Evolutionary conservation across 1,284 basidiomycete species (phyloP), one percentile per base, ranked within the genome.

Genomic region (Malassezia nana): DNA sequence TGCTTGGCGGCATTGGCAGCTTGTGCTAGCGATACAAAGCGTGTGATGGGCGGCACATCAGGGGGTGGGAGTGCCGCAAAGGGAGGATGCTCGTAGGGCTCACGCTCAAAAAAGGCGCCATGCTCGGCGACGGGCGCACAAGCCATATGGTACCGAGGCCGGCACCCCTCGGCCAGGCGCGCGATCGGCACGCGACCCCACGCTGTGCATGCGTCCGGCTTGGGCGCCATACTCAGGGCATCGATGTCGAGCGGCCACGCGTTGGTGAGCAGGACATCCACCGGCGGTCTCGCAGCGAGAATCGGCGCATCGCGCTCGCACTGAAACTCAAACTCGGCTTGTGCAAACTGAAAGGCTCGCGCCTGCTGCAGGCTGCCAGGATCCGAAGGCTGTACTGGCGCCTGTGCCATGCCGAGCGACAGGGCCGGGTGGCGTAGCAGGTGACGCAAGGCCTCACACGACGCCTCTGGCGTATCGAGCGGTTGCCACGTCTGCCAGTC

Each of bases 61-160:
- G 52, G 47, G 30, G 43, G 26, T 2, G 49, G 40, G 20, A 48
- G 13, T 24, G 31, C 48, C 3, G 54, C 44, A 9, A 50, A 42
- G 0, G 63, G 50, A 22, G 58, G 52, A 28, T 64, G 68, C 13
- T 45, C 18, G 53, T 69, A 74, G 9, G 71, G 71, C 28, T 59
- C 51, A 0, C 71, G 59, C 43, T 74, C 71, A 60, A 63, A 74
- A 46, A 66, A 74, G 8, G 57, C 57, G 18, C 71, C 71, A 33
- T 48, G 6, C 45, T 6, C 1, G 24, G 28, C 45, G 28, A 10
- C 0, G 0, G 66, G 69, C 4, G 62, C 64, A 29, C 63, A 56
- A 0, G 69, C 40, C 40, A 74, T 71, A 52, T 60, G 58, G 59
- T 74, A 74, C 0, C 71, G 59, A 0, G 71, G 65, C 15, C 60